Conservation (phyloP, 805 yeast genomes). For the Debaryomyces tyrocola region DNA sequence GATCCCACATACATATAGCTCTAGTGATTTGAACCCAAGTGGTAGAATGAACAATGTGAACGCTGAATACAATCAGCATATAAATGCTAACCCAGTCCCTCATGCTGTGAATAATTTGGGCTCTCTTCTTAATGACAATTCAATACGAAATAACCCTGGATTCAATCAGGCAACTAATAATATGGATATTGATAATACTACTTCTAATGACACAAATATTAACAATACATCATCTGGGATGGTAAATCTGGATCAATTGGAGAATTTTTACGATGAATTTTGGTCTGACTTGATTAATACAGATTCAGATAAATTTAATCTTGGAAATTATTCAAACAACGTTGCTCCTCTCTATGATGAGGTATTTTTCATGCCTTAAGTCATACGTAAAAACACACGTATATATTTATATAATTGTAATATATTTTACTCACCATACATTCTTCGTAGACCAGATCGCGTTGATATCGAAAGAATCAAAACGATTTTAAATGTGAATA, state of each 20-base stretch:
- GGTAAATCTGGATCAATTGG: constrained; percentile 24
- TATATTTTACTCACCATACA: background rate
- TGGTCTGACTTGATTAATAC: constrained; percentile 59
- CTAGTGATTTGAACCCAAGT: background rate
- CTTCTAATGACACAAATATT: background rate
- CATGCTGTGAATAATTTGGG: background rate
- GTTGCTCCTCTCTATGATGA: constrained; percentile 18
- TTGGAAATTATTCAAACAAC: constrained; percentile 23
- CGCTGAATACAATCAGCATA: background rate
- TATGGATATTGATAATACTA: background rate
- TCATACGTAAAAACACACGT: background rate
- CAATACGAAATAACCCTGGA: background rate
- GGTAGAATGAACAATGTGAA: background rate
- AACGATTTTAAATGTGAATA: too few relatives aligned
- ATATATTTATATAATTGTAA: background rate
- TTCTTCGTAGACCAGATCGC: too few relatives aligned
- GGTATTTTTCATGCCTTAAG: constrained; percentile 22
- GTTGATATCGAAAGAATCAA: too few relatives aligned
- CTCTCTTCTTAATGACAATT: constrained; percentile 8
- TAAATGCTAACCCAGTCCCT: background rate
- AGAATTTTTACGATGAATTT: constrained; percentile 62
- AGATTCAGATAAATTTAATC: constrained; percentile 33
- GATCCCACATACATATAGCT: background rate
- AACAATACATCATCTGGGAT: background rate
- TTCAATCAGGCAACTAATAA: background rate